Base-by-base conservation (phyloP, 495 filamentous ascomycete species). In the Hypoxylon subgilvum region DNA sequence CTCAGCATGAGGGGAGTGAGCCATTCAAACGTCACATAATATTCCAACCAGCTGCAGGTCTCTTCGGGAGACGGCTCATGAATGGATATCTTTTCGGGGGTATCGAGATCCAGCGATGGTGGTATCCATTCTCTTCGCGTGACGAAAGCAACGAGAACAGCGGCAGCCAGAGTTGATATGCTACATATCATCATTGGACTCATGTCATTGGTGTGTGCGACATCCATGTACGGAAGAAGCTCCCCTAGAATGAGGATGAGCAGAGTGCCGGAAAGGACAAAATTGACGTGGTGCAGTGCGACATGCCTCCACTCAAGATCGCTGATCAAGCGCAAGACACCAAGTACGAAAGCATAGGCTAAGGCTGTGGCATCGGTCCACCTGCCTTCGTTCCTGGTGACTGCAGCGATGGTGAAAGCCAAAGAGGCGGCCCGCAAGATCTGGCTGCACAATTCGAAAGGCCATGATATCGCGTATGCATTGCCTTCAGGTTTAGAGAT, bases 1-100 rank as follows among this genome's bases (percentile, higher is more conserved):
- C 68, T 74, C 32, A 78, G 58, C 27, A 81, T 72, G 36, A 81
- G 68, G 31, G 76, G 72, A 1, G 74, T 79, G 41, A 81, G 69
- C 72, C 75, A 80, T 57, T 76, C 77, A 57, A 73, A 81, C 1
- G 74, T 74, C 42, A 75, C 72, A 63, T 77, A 81, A 46, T 74
- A 76, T 13, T 71, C 73, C 38, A 80, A 68, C 57, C 74, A 74
- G 25, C 75, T 78, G 66, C 76, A 78, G 2, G 78, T 81, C 48
- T 81, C 78, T 55, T 81, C 77, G 8, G 69, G 72, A 4, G 74
- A 75, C 6, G 69, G 66, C 25, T 69, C 64, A 30, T 65, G 56
- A 12, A 70, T 63, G 12, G 54, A 50, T 22, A 68, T 54, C 19
- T 67, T 61, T 6, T 60, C 55, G 30, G 68, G 61, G 10, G 67